These are phyloP conservation scores for Heteromeles arbutifolia DNA, from an alignment of 306 rosid genomes.

Conservation along the genomic window DNA sequence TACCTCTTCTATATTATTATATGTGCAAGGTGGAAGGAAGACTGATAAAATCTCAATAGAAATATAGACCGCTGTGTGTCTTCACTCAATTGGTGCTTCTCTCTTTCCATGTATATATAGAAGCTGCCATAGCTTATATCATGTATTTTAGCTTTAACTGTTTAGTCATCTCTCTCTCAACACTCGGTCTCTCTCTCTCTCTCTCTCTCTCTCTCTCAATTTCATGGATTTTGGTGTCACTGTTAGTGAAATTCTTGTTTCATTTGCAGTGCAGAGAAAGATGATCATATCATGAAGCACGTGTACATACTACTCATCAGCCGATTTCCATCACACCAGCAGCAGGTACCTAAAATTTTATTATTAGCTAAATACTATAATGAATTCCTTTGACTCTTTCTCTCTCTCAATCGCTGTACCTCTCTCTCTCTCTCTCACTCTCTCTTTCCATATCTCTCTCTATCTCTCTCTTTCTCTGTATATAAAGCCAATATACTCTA, in stretches of 20 bases:
- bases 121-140: not conserved
- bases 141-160: slow-evolving; percentile 29
- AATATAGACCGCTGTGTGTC: slow-evolving; percentile 26
- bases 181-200: not conserved
- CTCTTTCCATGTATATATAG: slow-evolving; percentile 24
- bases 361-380: slow-evolving; percentile 18
- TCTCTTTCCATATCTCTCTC: slow-evolving; percentile 1
- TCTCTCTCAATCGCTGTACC: slow-evolving; percentile 13
- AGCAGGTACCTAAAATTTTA: slow-evolving; percentile 34
- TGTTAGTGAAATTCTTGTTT: slow-evolving; percentile 34
- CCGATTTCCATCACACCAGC: slow-evolving; percentile 63
- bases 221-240: slow-evolving; percentile 41
- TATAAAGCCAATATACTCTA: slow-evolving; percentile 26
- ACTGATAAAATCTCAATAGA: slow-evolving; percentile 20
- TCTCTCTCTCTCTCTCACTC: slow-evolving; percentile 7
- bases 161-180: slow-evolving; percentile 17
- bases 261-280: slow-evolving; percentile 37
- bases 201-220: slow-evolving; percentile 15
- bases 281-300: slow-evolving; percentile 61
- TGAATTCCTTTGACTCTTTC: slow-evolving; percentile 29
- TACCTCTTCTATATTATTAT: not conserved
- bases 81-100: slow-evolving; percentile 16
- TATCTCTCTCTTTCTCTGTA: slow-evolving; percentile 6
- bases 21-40: slow-evolving; percentile 9
- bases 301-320: slow-evolving; percentile 39